Base-by-base conservation (phyloP, 148 eudicot species). In the Drosera capensis region DNA sequence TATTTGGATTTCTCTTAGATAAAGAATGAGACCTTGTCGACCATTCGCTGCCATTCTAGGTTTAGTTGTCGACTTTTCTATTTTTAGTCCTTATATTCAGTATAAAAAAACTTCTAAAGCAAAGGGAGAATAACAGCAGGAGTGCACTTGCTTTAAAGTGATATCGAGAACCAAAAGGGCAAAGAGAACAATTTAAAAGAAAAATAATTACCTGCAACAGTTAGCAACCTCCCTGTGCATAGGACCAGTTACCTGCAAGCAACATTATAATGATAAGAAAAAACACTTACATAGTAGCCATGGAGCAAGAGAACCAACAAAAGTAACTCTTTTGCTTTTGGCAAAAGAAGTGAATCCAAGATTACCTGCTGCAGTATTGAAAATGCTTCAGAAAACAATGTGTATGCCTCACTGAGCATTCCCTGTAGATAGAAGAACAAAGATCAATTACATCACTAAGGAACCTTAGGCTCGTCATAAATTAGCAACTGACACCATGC, bases 191-290 rank as follows among this genome's bases (percentile, higher is more conserved):
- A 41, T 1, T 26, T 16, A 18, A 49, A 16, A 0, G 16, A 24
- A 45, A 4, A 43, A 49, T 39, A 14, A 41, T 43, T 65, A 90
- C 99, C 99, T 78, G 45, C 99, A 90, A 46, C 99, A 90, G 65
- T 85, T 90, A 20, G 99, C 95, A 47, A 90, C 99, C 64, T 90
- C 99, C 58, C 95, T 79, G 62, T 90, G 99, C 95, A 90, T 90
- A 43, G 99, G 99, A 63, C 99, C 99, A 55, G 95, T 84, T 39
- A 90, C 99, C 99, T 90, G 73, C 43, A 71, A 42, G 11, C 26
- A 31, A 1, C 38, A 45, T 25, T 11, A 5, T 15, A 34, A 34
- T 34, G 11, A 34, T 34, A 15, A 34, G n/a, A 34, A 34, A 2
- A 11, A 11, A 2, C 6, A 34, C 31, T 28, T 5, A 28, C 11